Percentiles rank a stretch among this genome's conserved stretches.
phyloP scores from a whole-genome alignment of 345 rosid genomes.

The Rubroshorea leprosula region DNA sequence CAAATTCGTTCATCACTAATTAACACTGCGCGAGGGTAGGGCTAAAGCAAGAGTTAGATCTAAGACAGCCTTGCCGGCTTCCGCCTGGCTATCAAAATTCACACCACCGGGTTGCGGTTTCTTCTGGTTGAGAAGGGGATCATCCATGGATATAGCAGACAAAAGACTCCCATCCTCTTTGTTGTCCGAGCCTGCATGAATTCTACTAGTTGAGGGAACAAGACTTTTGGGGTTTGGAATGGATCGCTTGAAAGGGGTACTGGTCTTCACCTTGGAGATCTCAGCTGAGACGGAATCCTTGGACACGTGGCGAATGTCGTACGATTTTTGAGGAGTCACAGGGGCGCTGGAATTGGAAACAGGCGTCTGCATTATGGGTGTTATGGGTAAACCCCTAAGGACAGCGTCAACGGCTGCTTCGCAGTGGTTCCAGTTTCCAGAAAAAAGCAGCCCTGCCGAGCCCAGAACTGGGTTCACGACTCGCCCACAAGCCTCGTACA shows the following conservation, averaged over 20 bases:
- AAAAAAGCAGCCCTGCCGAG: constrained; percentile 46
- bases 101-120: neutral
- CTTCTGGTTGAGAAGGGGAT: neutral
- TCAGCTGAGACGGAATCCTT: constrained; percentile 23
- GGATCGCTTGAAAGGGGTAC: too few relatives aligned
- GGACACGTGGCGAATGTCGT: constrained; percentile 62
- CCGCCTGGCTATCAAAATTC: too few relatives aligned
- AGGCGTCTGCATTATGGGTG: constrained; percentile 16
- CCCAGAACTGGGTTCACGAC: constrained; percentile 53
- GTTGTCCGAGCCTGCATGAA: constrained; percentile 53
- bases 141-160: constrained; percentile 42
- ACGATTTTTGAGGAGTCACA: constrained; percentile 32
- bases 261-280: too few relatives aligned
- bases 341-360: constrained; percentile 9
- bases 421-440: constrained; percentile 67
- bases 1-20: too few relatives aligned
- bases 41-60: too few relatives aligned
- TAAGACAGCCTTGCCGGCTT: too few relatives aligned
- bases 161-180: constrained; percentile 52
- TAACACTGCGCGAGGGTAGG: too few relatives aligned
- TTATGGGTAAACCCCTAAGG: constrained; percentile 40
- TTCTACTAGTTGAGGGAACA: constrained; percentile 74
- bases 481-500: constrained; percentile 68
- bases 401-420: constrained; percentile 62
- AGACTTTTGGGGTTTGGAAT: constrained; percentile 39